Base-by-base conservation (phyloP, 2,329 filamentous ascomycete species). In the Tricladium varicosporioides region DNA sequence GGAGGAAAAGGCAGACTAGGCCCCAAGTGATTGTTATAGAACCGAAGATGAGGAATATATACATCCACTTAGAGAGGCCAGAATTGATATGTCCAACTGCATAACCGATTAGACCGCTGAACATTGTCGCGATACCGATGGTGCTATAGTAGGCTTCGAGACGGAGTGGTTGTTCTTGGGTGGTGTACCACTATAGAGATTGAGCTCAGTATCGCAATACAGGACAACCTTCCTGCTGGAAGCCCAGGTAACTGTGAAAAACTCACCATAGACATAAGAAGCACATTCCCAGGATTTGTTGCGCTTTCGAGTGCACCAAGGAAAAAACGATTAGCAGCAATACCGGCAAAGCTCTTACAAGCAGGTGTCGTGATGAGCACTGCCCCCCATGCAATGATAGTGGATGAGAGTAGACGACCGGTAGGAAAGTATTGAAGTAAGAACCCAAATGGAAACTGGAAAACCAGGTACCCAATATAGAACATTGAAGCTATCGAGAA, bases 241-340 rank as follows among this genome's bases (percentile, higher is more conserved):
- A n/a, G n/a, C n/a, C n/a, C n/a, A n/a, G n/a, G n/a, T n/a, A 73
- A 60, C 4, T 10, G n/a, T 40, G n/a, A 13, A 11, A 4, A 13
- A 13, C 36, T 40, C 36, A 40, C 36, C 36, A 74, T 69, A 2
- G 68, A 71, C 52, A 73, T 72, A 0, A 75, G 63, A 5, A 74
- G 64, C 36, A 75, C 73, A 51, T 74, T 75, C 1, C 72, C 70
- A 0, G 82, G 83, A 1, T 78, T 80, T 40, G 85, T 78, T 18
- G 80, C 77, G 2, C 73, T 75, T 63, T 85, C 83, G 1, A 85
- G 67, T 5, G 83, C 73, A 0, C 83, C 83, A 1, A 85, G 73
- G 49, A 81, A 78, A 72, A 84, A 83, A 3, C 80, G 69, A 61
- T 82, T 40, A 3, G 36, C 11, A 4, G 36, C 36, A 4, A 40